phyloP scores from a whole-genome alignment of 805 yeast species.

The Phaffomyces thermotolerans region DNA sequence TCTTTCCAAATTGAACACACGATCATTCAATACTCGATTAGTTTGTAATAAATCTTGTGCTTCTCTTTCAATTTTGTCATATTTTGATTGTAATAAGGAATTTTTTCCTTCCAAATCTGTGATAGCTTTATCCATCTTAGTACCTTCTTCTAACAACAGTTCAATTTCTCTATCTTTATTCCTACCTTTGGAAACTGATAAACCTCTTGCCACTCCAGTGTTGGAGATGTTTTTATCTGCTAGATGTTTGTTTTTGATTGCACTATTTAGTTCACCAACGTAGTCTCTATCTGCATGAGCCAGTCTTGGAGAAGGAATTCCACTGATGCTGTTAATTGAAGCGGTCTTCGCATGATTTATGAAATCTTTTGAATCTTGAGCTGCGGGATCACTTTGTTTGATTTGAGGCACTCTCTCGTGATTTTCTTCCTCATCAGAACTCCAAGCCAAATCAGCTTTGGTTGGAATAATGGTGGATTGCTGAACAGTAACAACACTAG shows the following conservation, averaged over 20 bases:
- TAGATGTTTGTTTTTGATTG: constrained; percentile 3
- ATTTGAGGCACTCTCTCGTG: constrained; percentile 13
- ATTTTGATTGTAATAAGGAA: constrained; percentile 19
- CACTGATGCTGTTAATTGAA: background rate
- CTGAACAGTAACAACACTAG: constrained; percentile 38
- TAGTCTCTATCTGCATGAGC: constrained; percentile 7
- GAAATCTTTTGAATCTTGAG: no score
- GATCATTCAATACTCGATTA: constrained; percentile 16
- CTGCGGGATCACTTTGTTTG: no score
- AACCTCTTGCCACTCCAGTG: constrained; percentile 15
- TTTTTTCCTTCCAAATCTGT: constrained; percentile 30
- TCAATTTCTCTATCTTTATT: constrained; percentile 38
- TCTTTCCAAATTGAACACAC: constrained; percentile 16
- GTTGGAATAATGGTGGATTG: constrained; percentile 73
- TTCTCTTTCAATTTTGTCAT: constrained; percentile 22
- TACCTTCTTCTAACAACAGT: constrained; percentile 38
- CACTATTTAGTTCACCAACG: constrained; percentile 8
- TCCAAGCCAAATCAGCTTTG: constrained; percentile 81
- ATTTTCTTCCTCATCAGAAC: constrained; percentile 73
- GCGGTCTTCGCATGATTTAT: constrained; percentile 2
- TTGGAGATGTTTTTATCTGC: constrained; percentile 1
- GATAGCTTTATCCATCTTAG: constrained; percentile 41
- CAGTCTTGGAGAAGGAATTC: constrained; percentile 5
- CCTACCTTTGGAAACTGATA: constrained; percentile 21
- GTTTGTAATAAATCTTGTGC: constrained; percentile 12